Evolutionary conservation across 2,329 filamentous ascomycete genomes (phyloP), one percentile per base, ranked within the genome.

Genomic region (Aaosphaeria pasadenensis): DNA sequence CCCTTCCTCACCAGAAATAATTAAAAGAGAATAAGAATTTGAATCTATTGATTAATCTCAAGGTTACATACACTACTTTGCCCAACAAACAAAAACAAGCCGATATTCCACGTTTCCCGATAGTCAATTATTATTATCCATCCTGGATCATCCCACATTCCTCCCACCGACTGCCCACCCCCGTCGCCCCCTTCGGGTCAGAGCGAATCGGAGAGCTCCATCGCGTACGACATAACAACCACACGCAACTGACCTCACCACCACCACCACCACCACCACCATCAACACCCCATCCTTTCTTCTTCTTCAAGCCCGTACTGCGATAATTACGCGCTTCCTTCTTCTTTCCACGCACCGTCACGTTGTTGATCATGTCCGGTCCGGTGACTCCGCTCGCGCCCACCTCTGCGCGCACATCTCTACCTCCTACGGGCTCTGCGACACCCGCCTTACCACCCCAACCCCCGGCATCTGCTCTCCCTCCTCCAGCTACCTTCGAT

Each of bases 401-500:
- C 39, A 46, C 57, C 39, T 69, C 67, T 35, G 59, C 59, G 30
- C 55, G 57, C n/a, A 58, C 67, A 41, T 66, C 64, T 17, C 48
- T 64, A 13, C 58, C 62, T 11, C 60, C 65, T 11, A 74, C 66
- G 11, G 59, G 59, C 43, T 49, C 58, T 44, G 59, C 57, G 4
- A 66, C 65, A 5, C 62, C 62, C 17, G 59, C 63, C 5, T 54
- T 60, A 38, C 52, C 59, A 44, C 48, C 54, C 40, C 33, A 36
- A n/a, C 51, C 59, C 54, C 69, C 76, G 53, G 74, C 82, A 49
- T 79, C 86, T 31, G 73, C 81, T 3, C 83, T 86, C 47, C 87
- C 94, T 53, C 82, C 88, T 43, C 88, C 91, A 30, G 86, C 91
- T 70, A 84, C 84, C 43, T 89, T 96, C 74, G 91, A 96, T 75